These are phyloP conservation scores for Eudorina sp. DNA, from an alignment of 139 green algal genomes.

Conservation along the genomic window DNA sequence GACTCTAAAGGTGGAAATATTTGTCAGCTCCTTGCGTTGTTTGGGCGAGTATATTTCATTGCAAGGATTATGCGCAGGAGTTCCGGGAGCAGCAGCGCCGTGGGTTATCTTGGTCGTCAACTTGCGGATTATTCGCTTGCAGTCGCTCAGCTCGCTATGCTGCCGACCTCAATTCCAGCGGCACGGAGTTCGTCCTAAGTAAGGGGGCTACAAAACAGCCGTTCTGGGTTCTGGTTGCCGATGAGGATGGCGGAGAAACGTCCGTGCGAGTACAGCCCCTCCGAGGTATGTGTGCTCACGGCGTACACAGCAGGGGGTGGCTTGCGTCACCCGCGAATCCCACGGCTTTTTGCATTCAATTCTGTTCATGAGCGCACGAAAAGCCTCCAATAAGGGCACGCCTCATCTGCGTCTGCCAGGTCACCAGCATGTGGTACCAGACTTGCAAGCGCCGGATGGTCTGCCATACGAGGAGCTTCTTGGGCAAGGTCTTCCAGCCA, in stretches of 20 bases:
- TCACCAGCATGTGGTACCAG: neutral
- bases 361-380: too few relatives aligned
- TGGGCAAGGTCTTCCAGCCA: neutral
- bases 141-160: conserved; percentile 1
- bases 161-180: neutral
- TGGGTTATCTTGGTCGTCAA: neutral
- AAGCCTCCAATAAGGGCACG: too few relatives aligned
- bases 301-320: too few relatives aligned
- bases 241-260: neutral
- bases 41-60: neutral
- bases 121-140: conserved; percentile 17
- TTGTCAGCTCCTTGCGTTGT: neutral
- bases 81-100: neutral
- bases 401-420: neutral
- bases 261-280: conserved; percentile 3
- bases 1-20: neutral
- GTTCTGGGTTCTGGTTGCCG: neutral
- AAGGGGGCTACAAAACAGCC: neutral
- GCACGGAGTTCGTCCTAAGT: neutral
- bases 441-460: neutral
- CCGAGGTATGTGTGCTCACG: too few relatives aligned
- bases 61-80: neutral
- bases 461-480: neutral
- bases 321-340: too few relatives aligned
- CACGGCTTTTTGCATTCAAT: too few relatives aligned